phyloP scores from a whole-genome alignment of 1,284 basidiomycete species.

The Mixia osmundae region DNA sequence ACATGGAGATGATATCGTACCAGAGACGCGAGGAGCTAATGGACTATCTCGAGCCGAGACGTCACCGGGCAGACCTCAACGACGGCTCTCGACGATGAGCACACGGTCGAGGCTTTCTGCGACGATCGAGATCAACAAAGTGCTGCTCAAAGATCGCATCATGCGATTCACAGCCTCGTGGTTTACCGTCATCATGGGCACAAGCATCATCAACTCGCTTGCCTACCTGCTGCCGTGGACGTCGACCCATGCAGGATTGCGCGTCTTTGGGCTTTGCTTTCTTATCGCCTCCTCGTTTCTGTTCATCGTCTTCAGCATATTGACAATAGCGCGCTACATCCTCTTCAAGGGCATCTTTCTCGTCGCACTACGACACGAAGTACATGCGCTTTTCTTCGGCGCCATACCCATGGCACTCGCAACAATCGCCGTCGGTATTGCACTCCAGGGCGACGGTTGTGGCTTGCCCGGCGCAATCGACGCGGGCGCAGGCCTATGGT shows the following conservation, averaged over 20 bases:
- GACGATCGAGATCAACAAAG: too few species aligned
- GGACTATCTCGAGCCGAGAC: too few species aligned
- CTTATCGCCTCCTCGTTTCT: constrained; percentile 14
- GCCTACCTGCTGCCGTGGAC: constrained; percentile 15
- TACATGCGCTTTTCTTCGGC: constrained; percentile 13
- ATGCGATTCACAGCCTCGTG: constrained; percentile 10
- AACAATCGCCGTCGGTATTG: constrained; percentile 15
- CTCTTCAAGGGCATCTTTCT: constrained; percentile 14
- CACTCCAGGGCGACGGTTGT: constrained; percentile 12
- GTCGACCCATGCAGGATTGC: constrained; percentile 13
- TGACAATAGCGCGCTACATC: constrained; percentile 14
- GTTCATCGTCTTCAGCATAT: constrained; percentile 12
- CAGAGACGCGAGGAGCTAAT: too few species aligned
- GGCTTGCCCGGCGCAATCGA: constrained; percentile 10
- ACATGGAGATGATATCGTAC: too few species aligned
- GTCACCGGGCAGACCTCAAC: too few species aligned
- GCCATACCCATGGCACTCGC: constrained; percentile 13
- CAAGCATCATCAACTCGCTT: constrained; percentile 16
- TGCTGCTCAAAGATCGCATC: constrained; percentile 3
- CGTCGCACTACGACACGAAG: constrained; percentile 16
- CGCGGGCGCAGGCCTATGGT: constrained; percentile 14
- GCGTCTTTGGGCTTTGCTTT: constrained; percentile 13
- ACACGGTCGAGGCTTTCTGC: too few species aligned
- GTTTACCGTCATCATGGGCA: constrained; percentile 16
- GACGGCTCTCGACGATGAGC: too few species aligned